Evolutionary conservation across 1,284 basidiomycete genomes (phyloP), one percentile per base, ranked within the genome.

Genomic region (Malassezia cuniculi): DNA sequence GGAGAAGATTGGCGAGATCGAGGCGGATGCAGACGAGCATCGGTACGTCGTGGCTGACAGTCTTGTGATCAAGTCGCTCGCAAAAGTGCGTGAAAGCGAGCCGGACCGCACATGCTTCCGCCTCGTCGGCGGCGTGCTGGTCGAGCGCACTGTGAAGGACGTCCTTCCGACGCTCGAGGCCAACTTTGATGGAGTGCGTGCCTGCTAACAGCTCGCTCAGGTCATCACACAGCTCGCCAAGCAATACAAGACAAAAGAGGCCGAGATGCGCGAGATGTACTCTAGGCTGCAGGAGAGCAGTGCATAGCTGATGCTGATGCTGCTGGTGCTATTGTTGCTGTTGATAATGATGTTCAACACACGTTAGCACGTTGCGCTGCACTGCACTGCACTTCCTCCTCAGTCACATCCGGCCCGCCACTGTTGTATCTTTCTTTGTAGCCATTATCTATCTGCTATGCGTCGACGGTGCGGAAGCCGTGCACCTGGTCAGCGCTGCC

Each of bases 21-120:
- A 66, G 40, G 50, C 53, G 30, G 61, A 65, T 30, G 55, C 54
- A 10, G 63, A 66, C 38, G 63, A 66, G 36, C 63, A 66, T 50
- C 49, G 48, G 60, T 64, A 39, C 35, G 61, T 54, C 6, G 11
- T 14, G 3, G 1, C n/a, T 25, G n/a, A 14, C 55, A 95, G 87
- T 28, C 74, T 97, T 12, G 93, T 99, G 7, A 75, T 97, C 31
- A 76, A 76, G 2, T 95, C 90, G 1, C 71, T 99, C 19, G 72
- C 82, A 28, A 74, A 72, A 21, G 55, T 57, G 20, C 48, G 48
- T 14, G 50, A 53, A 37, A 75, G 76, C 43, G 84, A 90, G 46
- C 86, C 90, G 17, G 75, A 79, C 61, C 79, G 93, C 47, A 87
- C 85, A 70, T 97, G 93, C 70, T 99, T 95, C 71, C 79, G 93